Base-by-base conservation (phyloP, 2,329 filamentous ascomycete species). In the Coleophoma crateriformis region DNA sequence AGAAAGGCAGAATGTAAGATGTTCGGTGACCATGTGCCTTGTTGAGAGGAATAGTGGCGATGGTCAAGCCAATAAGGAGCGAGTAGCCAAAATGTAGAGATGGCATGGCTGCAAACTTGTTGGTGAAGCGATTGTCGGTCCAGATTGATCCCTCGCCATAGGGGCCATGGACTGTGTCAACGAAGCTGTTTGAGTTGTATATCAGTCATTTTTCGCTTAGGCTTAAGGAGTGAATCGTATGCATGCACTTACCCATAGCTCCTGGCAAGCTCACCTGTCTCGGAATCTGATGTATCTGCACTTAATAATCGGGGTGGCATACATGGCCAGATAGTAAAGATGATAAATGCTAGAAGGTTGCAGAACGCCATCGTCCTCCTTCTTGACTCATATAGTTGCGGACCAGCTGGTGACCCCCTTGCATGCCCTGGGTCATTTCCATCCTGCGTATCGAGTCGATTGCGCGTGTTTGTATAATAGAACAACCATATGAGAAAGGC, bases 91-190 rank as follows among this genome's bases (percentile, higher is more conserved):
- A 89, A 64, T 89, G 85, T 14, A 89, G 73, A 0, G 82, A 86
- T 1, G 85, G 85, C 85, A 89, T 89, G 7, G 85, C 85, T 48
- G 82, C 84, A 65, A 88, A 88, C 67, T 88, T 85, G 63, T 88
- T 88, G 67, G 84, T 88, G 65, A 88, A 88, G 53, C 74, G 77
- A 67, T 88, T 88, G 45, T 82, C 77, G 0, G 84, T 87, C 84
- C 84, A 88, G 1, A 88, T 81, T 55, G 81, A 86, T 61, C 81
- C 81, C 54, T 82, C 78, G 41, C 81, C 81, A 22, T 72, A 71
- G 13, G 66, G 65, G 11, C 77, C 75, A 61, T 81, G 78, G 13
- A 82, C 78, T 0, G 78, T 82, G 56, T 82, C 78, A 11, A 81
- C 71, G 58, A 82, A 81, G 7, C 77, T 54, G 33, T 17, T 38